Percentiles rank a stretch among this genome's conserved stretches.
These are phyloP conservation scores for Flagelloscypha sp. DNA, from an alignment of 768 basidiomycete genomes.

Conservation along the genomic window DNA sequence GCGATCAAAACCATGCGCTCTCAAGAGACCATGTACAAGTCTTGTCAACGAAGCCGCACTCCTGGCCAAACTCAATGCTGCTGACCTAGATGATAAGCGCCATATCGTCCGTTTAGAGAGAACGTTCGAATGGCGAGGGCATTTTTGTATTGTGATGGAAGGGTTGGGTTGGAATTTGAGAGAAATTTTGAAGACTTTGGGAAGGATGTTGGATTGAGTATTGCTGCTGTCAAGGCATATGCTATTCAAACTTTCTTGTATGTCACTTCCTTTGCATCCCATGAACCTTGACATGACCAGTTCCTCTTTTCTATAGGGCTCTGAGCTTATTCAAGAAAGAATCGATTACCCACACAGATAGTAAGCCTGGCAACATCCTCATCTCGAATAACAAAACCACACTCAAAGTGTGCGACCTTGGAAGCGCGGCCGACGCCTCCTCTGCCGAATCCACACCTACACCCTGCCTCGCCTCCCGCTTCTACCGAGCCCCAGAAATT, in stretches of 20 bases:
- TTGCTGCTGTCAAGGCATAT: constrained; percentile 68
- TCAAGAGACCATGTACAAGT: constrained; percentile 72
- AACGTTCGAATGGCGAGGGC: constrained; percentile 71
- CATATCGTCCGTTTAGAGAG: constrained; percentile 61
- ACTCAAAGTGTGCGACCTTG: constrained; percentile 67
- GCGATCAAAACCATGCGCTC: constrained; percentile 71
- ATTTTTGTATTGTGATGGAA: constrained; percentile 70
- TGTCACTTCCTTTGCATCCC: too few relatives aligned
- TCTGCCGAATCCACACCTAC: constrained; percentile 76
- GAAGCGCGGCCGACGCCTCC: constrained; percentile 61
- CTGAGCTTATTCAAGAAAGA: constrained; percentile 57
- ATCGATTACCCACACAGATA: constrained; percentile 71
- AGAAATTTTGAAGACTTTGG: constrained; percentile 75
- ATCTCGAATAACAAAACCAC: constrained; percentile 57
- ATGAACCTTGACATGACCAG: too few relatives aligned
- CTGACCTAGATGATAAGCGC: constrained; percentile 70
- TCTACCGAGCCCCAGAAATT: constrained; percentile 76
- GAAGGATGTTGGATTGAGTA: constrained; percentile 68
- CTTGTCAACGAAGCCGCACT: constrained; percentile 55
- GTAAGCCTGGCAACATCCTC: constrained; percentile 77
- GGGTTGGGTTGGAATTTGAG: too few relatives aligned
- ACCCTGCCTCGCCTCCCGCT: constrained; percentile 64
- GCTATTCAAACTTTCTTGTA: constrained; percentile 67
- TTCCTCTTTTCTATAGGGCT: too few relatives aligned
- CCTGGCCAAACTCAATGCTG: constrained; percentile 52